Conservation (phyloP, 2,329 filamentous ascomycete genomes). For the Aspergillus oerlinghausenensis region DNA sequence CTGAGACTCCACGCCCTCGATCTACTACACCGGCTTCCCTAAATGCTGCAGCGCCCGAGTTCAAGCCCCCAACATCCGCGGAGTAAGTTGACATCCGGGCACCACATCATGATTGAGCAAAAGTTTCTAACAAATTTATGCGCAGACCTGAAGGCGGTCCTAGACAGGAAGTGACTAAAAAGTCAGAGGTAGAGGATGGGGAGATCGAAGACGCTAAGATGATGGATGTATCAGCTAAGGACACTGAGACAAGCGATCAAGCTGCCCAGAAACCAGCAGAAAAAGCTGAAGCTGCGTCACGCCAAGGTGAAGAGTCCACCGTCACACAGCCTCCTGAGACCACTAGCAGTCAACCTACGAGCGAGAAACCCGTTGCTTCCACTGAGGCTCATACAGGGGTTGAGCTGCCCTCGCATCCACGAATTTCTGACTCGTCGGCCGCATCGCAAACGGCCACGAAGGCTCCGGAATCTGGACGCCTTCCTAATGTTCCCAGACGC, state of each 20-base stretch:
- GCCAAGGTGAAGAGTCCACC: constrained; percentile 9
- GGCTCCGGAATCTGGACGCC: constrained; percentile 25
- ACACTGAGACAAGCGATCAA: constrained; percentile 4
- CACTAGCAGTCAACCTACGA: constrained; percentile 3
- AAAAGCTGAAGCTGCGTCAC: constrained; percentile 6
- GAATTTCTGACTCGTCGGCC: constrained; percentile 14
- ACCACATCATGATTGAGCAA: neutral
- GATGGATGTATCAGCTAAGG: constrained; percentile 26
- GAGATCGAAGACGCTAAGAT: constrained; percentile 46
- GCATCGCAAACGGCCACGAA: constrained; percentile 24
- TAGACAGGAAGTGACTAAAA: constrained; percentile 22
- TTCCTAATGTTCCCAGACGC: constrained; percentile 33
- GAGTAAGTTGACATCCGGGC: constrained; percentile 31
- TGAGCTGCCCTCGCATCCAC: constrained; percentile 12
- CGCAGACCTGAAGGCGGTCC: constrained; percentile 26
- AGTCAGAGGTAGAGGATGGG: constrained; percentile 41
- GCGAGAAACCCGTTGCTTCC: constrained; percentile 8
- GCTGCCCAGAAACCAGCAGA: constrained; percentile 13
- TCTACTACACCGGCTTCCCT: constrained; percentile 32
- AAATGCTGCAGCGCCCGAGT: constrained; percentile 40
- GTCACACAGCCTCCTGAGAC: constrained; percentile 5
- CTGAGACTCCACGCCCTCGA: constrained; percentile 23
- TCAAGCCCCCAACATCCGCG: constrained; percentile 30
- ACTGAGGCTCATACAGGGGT: constrained; percentile 10
- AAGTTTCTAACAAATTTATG: constrained; percentile 17